Evolutionary conservation across 1,139 yeast species (phyloP).

Genomic region (Blastobotrys persicus): DNA sequence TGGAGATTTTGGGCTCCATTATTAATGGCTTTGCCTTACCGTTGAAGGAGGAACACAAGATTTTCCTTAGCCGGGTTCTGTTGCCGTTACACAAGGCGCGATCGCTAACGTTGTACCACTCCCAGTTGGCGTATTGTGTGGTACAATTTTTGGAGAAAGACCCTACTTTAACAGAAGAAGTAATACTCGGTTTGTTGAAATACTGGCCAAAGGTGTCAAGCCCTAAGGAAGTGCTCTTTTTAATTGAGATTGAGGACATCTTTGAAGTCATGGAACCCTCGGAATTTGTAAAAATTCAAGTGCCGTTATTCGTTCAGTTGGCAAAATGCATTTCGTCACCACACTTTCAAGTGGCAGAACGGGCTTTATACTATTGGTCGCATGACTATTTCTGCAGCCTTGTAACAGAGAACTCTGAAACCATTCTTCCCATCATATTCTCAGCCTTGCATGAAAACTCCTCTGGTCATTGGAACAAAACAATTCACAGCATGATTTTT

Average conservation of each 20-base stretch:
- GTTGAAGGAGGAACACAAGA: conserved; percentile 92
- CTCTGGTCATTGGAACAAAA: conserved; percentile 78
- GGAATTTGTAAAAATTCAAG: conserved; percentile 88
- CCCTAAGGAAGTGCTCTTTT: conserved; percentile 92
- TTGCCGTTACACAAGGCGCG: conserved; percentile 92
- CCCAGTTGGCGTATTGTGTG: conserved; percentile 94
- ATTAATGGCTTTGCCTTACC: conserved; percentile 98
- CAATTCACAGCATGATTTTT: conserved; percentile 86
- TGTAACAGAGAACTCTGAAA: conserved; percentile 87
- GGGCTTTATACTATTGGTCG: conserved; percentile 90
- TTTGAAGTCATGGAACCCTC: conserved; percentile 94
- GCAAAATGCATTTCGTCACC: conserved; percentile 93
- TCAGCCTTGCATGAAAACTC: conserved; percentile 81
- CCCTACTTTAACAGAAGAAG: conserved; percentile 88
- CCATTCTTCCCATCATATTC: conserved; percentile 86
- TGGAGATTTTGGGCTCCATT: conserved; percentile 92
- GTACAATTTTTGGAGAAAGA: conserved; percentile 96
- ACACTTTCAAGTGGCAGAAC: conserved; percentile 96
- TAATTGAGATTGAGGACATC: conserved; percentile 94
- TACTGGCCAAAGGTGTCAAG: conserved; percentile 98
- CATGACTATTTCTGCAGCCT: conserved; percentile 89
- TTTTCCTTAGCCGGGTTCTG: conserved; percentile 81
- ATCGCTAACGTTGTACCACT: conserved; percentile 84
- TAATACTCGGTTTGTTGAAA: conserved; percentile 83
- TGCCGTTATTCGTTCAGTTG: conserved; percentile 89